Base-by-base conservation (phyloP, 78 protist genomes). In the Bigelowiella natans region DNA sequence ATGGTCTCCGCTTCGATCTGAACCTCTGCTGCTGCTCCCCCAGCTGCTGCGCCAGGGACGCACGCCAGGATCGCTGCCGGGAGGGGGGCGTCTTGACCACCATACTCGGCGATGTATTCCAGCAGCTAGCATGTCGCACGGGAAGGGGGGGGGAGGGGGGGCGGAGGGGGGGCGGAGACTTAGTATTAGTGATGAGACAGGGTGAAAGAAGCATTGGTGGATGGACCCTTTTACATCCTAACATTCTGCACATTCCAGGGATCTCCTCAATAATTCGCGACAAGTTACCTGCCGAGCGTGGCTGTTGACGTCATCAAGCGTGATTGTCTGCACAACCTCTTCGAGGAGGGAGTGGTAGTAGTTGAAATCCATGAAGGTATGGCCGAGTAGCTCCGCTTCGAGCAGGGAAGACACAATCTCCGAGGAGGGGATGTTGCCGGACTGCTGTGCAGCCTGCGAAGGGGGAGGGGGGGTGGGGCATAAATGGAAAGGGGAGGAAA, bases 401-500 rank as follows among this genome's bases (percentile, higher is more conserved):
- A 84, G 29, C 0, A 84, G 0, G 1, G 31, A 0, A 0, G 88
- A 0, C n/a, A 84, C 39, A 2, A 84, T n/a, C 88, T 84, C 88
- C 36, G 1, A 34, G n/a, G 88, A 84, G 40, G 88, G 88, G 73
- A 51, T 51, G 39, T n/a, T 84, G 36, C 30, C 1, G 36, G 36
- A 34, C 88, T 84, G 88, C 88, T 84, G 88, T 37, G 88, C 88
- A 37, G 39, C 39, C 88, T 31, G 83, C 83, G 37, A 31, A 0
- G 83, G n/a, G n/a, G n/a, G n/a, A n/a, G n/a, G n/a, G n/a, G n/a
- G n/a, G n/a, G n/a, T n/a, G n/a, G n/a, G n/a, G n/a, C n/a, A n/a
- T n/a, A n/a, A n/a, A n/a, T n/a, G n/a, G n/a, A n/a, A n/a, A n/a
- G n/a, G n/a, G n/a, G n/a, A n/a, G n/a, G n/a, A n/a, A n/a, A n/a